These are phyloP conservation scores for Lindgomyces ingoldianus DNA, from an alignment of 495 filamentous ascomycete genomes.

Conservation along the genomic window DNA sequence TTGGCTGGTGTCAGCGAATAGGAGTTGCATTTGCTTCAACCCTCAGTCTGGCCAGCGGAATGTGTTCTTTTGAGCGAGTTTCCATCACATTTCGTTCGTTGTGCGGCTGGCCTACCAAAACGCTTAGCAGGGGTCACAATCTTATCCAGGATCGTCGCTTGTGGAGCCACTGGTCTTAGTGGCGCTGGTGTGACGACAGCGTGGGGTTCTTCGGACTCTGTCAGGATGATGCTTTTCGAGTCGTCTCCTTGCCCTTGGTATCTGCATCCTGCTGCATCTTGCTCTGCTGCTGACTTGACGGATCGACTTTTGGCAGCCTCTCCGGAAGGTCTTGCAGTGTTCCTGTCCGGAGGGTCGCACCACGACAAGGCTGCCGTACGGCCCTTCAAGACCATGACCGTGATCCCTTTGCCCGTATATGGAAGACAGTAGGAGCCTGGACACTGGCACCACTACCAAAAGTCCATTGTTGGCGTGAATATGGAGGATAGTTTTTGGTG, in stretches of 20 bases:
- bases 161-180: constrained; percentile 14
- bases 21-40: constrained; percentile 13
- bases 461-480: neutral
- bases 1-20: neutral
- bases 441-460: no score
- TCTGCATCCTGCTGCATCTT: neutral
- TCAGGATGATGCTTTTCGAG: neutral
- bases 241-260: constrained; percentile 15
- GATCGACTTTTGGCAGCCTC: neutral
- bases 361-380: neutral
- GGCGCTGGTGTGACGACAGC: constrained; percentile 14
- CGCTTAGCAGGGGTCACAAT: constrained; percentile 12
- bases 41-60: constrained; percentile 1
- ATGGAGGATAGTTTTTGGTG: neutral
- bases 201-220: neutral
- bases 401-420: neutral
- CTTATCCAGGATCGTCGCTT: constrained; percentile 21
- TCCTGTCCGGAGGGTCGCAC: no score
- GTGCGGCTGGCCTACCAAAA: constrained; percentile 13
- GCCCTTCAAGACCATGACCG: neutral
- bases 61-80: neutral
- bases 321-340: neutral
- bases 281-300: neutral
- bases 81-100: neutral
- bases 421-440: neutral